Evolutionary conservation across 2,329 filamentous ascomycete species (phyloP).

Genomic region (Neonectria punicea): DNA sequence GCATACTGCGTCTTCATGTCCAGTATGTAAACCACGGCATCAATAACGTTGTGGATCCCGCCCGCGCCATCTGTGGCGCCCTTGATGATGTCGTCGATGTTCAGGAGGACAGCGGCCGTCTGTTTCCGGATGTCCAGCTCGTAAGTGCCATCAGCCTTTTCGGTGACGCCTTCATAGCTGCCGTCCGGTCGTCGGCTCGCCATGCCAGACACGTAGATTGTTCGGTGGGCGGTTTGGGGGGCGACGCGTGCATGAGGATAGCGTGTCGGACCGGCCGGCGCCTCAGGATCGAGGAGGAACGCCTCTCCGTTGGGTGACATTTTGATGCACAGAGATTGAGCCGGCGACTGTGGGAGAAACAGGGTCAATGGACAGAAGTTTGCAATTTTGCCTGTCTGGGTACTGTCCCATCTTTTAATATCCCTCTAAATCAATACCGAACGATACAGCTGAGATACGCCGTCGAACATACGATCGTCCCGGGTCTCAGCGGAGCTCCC

Average conservation of each 20-base stretch:
- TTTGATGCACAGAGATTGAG: not conserved
- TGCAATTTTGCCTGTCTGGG: not conserved
- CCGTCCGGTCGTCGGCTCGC: slow-evolving; percentile 49
- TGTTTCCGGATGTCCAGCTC: slow-evolving; percentile 50
- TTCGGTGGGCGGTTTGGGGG: slow-evolving; percentile 45
- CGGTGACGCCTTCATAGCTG: slow-evolving; percentile 48
- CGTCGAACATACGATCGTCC: not conserved
- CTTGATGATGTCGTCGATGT: slow-evolving; percentile 52
- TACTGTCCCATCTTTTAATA: not conserved
- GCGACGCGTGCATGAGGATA: slow-evolving; percentile 52
- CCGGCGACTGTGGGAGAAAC: no score
- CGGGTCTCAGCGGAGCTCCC: not conserved
- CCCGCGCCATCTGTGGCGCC: slow-evolving; percentile 50
- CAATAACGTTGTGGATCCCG: slow-evolving; percentile 51
- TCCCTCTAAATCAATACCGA: not conserved
- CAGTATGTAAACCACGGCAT: slow-evolving; percentile 53
- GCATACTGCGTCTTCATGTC: slow-evolving; percentile 55
- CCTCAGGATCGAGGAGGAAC: slow-evolving; percentile 16
- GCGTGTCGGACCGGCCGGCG: slow-evolving; percentile 32
- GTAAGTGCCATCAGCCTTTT: slow-evolving; percentile 49
- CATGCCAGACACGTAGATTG: slow-evolving; percentile 54
- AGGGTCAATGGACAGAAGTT: not conserved
- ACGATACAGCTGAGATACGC: not conserved
- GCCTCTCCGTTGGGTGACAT: slow-evolving; percentile 30
- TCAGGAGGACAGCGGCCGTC: slow-evolving; percentile 51